A percentile compares a stretch with the other conserved stretches of the same genome.
Evolutionary conservation across 768 basidiomycete genomes (phyloP).

Genomic region (Daedaleopsis sinensis): DNA sequence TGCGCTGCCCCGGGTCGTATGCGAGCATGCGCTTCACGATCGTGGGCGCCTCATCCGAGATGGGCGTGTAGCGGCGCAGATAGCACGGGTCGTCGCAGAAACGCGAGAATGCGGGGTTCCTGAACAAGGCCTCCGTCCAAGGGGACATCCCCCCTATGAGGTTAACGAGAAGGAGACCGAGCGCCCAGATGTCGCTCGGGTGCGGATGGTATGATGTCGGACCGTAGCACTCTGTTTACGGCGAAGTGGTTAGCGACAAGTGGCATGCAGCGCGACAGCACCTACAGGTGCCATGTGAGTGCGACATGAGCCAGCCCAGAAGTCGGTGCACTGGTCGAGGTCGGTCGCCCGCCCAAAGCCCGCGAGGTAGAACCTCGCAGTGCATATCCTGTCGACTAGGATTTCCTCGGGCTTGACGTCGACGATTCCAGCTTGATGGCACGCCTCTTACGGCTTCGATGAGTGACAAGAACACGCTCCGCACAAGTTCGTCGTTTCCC

Average conservation of each 20-base stretch:
- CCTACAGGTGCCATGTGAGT: constrained; percentile 32
- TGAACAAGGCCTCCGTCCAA: constrained; percentile 52
- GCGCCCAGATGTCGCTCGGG: constrained; percentile 32
- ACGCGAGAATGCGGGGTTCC: constrained; percentile 47
- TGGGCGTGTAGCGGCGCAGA: constrained; percentile 57
- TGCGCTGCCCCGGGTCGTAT: constrained; percentile 61
- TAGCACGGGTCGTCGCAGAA: constrained; percentile 48
- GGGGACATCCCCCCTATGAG: constrained; percentile 49
- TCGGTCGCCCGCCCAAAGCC: constrained; percentile 42
- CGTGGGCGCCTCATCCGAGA: constrained; percentile 48
- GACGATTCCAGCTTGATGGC: constrained; percentile 38
- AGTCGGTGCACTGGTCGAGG: constrained; percentile 16
- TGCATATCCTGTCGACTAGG: constrained; percentile 36
- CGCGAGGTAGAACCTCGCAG: constrained; percentile 42
- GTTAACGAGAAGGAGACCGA: constrained; percentile 50
- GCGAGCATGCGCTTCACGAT: constrained; percentile 60
- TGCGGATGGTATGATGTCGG: constrained; percentile 30
- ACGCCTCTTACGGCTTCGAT: constrained; percentile 51
- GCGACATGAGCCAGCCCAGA: constrained; percentile 23
- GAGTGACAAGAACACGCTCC: constrained; percentile 50
- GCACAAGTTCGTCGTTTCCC: constrained; percentile 46
- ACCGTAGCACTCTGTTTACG: constrained; percentile 21
- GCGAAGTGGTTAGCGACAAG: background rate
- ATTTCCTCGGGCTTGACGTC: constrained; percentile 2
- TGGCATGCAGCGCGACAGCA: constrained; percentile 2